phyloP scores from a whole-genome alignment of 768 basidiomycete species.

The Galerina marginata region DNA sequence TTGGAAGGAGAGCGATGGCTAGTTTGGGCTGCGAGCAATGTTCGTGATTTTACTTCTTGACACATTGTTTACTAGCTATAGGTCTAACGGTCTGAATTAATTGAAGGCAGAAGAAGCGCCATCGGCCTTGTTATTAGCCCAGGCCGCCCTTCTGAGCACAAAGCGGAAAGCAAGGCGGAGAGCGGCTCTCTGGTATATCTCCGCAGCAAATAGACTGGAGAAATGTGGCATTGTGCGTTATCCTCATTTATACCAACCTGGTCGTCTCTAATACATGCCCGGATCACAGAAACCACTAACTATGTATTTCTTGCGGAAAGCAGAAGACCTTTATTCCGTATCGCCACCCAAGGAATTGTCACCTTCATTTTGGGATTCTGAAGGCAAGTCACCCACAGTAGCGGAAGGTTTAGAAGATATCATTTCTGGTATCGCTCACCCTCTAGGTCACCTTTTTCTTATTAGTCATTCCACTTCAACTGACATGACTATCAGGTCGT shows the following conservation, averaged over 20 bases:
- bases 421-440: constrained; percentile 77
- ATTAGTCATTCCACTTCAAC: background rate
- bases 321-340: constrained; percentile 64
- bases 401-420: constrained; percentile 63
- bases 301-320: constrained; percentile 77
- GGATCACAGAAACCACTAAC: constrained; percentile 77
- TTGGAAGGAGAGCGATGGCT: constrained; percentile 87
- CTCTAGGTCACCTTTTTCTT: constrained; percentile 56
- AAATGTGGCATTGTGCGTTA: constrained; percentile 81
- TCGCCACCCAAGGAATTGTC: constrained; percentile 65
- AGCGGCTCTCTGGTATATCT: constrained; percentile 80
- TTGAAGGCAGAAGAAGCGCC: constrained; percentile 82
- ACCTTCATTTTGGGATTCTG: constrained; percentile 82
- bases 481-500: constrained; percentile 56
- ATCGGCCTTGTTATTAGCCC: constrained; percentile 77
- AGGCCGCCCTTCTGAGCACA: constrained; percentile 74
- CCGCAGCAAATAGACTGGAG: constrained; percentile 78
- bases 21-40: constrained; percentile 83
- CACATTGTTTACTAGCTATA: background rate
- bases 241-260: constrained; percentile 2
- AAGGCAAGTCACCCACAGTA: constrained; percentile 49
- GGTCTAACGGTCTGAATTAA: constrained; percentile 28
- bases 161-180: constrained; percentile 62
- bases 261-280: background rate
- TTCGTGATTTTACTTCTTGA: constrained; percentile 42